Evolutionary conservation across 1,284 basidiomycete species (phyloP).

Genomic region (Anthracocystis walkeri): DNA sequence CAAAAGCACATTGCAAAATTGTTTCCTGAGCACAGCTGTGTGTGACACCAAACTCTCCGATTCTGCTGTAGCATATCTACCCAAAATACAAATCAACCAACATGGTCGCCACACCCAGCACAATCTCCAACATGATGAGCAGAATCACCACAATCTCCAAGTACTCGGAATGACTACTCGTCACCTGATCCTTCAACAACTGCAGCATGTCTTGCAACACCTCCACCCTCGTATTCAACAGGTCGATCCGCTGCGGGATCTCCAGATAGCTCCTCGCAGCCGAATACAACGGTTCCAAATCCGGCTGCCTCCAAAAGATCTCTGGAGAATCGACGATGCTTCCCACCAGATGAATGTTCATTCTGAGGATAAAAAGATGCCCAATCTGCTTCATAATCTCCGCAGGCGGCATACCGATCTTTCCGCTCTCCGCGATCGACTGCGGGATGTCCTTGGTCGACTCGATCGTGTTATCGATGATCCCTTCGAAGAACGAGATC

Average conservation of each 20-base stretch:
- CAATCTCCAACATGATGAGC: slow-evolving; percentile 87
- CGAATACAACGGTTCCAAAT: slow-evolving; percentile 93
- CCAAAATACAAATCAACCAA: slow-evolving; percentile 67
- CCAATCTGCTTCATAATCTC: slow-evolving; percentile 99
- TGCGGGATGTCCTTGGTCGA: slow-evolving; percentile 97
- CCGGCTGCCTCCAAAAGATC: slow-evolving; percentile 84
- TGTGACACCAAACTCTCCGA: no score
- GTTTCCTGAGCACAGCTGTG: background rate
- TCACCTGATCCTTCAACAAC: slow-evolving; percentile 92
- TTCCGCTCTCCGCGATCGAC: slow-evolving; percentile 90
- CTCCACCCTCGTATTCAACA: slow-evolving; percentile 92
- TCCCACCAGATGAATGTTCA: slow-evolving; percentile 94
- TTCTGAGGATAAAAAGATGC: slow-evolving; percentile 85
- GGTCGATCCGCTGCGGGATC: slow-evolving; percentile 91
- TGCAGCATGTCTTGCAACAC: slow-evolving; percentile 96
- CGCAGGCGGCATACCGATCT: slow-evolving; percentile 77
- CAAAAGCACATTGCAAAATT: background rate
- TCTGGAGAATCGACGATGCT: slow-evolving; percentile 95
- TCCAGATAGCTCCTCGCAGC: slow-evolving; percentile 88
- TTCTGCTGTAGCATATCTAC: slow-evolving; percentile 22
- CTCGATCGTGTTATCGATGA: slow-evolving; percentile 92
- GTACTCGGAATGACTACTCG: slow-evolving; percentile 88
- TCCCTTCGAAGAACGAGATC: slow-evolving; percentile 80
- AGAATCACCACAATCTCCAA: slow-evolving; percentile 95
- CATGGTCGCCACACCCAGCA: slow-evolving; percentile 68